Evolutionary conservation across 2,329 filamentous ascomycete genomes (phyloP).

Genomic region (Gaeumannomyces tritici): DNA sequence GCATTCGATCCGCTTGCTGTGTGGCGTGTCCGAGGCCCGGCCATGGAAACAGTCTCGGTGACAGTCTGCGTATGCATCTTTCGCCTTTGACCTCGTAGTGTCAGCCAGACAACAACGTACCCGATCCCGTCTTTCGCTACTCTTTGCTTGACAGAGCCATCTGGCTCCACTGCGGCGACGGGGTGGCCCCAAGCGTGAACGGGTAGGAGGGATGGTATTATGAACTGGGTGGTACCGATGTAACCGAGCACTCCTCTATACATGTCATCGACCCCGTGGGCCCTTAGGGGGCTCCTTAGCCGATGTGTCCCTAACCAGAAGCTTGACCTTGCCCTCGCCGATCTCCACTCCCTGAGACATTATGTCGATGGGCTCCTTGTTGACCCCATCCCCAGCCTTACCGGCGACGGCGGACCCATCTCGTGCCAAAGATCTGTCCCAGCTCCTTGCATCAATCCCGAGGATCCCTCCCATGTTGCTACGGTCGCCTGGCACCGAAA

Average conservation of each 20-base stretch:
- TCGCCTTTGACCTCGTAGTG: not conserved
- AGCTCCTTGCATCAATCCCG: conserved; percentile 58
- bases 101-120: not conserved
- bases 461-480: conserved; percentile 70
- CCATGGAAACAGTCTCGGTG: too few relatives aligned
- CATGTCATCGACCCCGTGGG: conserved; percentile 16
- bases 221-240: not conserved
- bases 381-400: conserved; percentile 23
- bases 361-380: conserved; percentile 42
- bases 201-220: not conserved
- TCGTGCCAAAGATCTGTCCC: conserved; percentile 49
- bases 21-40: too few relatives aligned
- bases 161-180: not conserved
- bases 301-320: conserved; percentile 46
- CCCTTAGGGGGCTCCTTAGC: conserved; percentile 43
- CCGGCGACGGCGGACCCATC: conserved; percentile 18
- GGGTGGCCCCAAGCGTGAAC: not conserved
- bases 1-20: too few relatives aligned
- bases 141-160: not conserved
- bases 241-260: not conserved
- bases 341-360: conserved; percentile 59
- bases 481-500: conserved; percentile 89
- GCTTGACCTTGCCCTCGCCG: conserved; percentile 55
- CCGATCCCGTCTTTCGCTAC: not conserved
- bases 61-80: not conserved